Base-by-base conservation (phyloP, 2,329 filamentous ascomycete genomes). In the Trichoderma endophyticum region DNA sequence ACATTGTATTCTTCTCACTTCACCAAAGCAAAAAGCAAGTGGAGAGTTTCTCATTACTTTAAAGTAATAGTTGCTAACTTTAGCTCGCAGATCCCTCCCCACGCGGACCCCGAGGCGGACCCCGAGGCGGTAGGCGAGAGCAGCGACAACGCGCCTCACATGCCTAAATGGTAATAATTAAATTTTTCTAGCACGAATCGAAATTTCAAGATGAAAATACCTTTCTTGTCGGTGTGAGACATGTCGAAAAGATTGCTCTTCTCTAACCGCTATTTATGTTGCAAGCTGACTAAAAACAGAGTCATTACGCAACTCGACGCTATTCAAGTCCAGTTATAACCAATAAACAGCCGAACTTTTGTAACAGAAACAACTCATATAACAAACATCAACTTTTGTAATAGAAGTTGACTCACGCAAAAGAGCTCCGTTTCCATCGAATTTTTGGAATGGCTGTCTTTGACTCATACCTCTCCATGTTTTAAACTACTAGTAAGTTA, bases 381-480 rank as follows among this genome's bases (percentile, higher is more conserved):
- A 39, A 18, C 1, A 43, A 43, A 43, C 0, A 18, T 18, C 3
- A 34, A 39, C 15, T 43, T 3, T n/a, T 3, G 15, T 1, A 43
- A n/a, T 18, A 43, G 7, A 43, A 9, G 2, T 43, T 43, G 0
- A 2, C 36, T 18, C 6, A 18, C 15, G 3, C 7, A 43, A 43
- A 43, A 43, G 36, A 43, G 36, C 15, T 4, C 36, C 18, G 36
- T 18, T 43, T 1, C 18, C 15, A 43, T 43, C 36, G 15, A 43
- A n/a, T n/a, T 43, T 3, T n/a, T n/a, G 3, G n/a, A n/a, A 3
- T 3, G 2, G 0, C n/a, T 43, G 39, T 43, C 39, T 0, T 43
- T 43, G 39, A 3, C 39, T 43, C 15, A 43, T 2, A 4, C 39
- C 39, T 43, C 39, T 43, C 18, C 0, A 43, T 43, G 1, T 4